These are phyloP conservation scores for Blastobotrys parvus DNA, from an alignment of 805 yeast genomes.

Conservation along the genomic window DNA sequence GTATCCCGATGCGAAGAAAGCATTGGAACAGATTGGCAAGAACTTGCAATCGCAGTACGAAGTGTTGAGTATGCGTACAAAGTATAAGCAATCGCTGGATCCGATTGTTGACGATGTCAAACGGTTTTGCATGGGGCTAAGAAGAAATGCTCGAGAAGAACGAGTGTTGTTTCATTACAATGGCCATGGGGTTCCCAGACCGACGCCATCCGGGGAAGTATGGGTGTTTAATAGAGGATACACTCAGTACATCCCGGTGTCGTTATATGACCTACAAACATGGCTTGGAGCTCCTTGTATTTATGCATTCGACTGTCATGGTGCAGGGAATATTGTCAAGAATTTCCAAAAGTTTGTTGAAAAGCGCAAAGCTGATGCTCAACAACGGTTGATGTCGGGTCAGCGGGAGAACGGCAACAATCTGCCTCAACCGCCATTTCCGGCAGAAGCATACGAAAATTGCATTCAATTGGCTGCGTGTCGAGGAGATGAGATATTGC, in stretches of 20 bases:
- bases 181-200: conserved; percentile 98
- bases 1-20: conserved; percentile 78
- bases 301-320: conserved; percentile 88
- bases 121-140: conserved; percentile 76
- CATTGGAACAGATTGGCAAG: conserved; percentile 85
- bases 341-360: conserved; percentile 87
- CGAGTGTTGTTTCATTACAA: conserved; percentile 89
- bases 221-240: conserved; percentile 98
- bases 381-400: conserved; percentile 3
- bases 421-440: conserved; percentile 35
- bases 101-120: conserved; percentile 95
- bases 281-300: conserved; percentile 98
- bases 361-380: conserved; percentile 77
- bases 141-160: conserved; percentile 90
- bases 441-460: conserved; percentile 64
- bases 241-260: conserved; percentile 95
- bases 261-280: conserved; percentile 87
- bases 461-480: conserved; percentile 95
- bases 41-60: conserved; percentile 83
- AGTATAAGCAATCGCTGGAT: conserved; percentile 85
- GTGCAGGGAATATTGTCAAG: conserved; percentile 86
- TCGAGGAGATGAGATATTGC: conserved; percentile 71
- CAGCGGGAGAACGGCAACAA: conserved; percentile 22
- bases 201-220: conserved; percentile 91
- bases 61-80: conserved; percentile 73